These are phyloP conservation scores for Triticum timopheevii DNA, from an alignment of 176 grass and related monocot genomes.

Conservation along the genomic window DNA sequence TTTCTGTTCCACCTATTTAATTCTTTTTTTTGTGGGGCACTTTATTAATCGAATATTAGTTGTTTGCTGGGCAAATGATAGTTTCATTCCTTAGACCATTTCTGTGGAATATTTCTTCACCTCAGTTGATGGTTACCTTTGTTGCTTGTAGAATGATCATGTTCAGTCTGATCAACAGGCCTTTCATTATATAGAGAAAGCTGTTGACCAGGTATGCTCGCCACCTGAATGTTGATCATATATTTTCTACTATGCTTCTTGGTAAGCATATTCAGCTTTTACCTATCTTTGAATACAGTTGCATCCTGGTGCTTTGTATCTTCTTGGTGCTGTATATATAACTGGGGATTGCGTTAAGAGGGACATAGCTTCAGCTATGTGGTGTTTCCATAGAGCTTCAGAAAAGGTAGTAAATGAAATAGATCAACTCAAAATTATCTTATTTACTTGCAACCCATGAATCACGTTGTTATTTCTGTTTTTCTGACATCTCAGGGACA, in stretches of 20 bases:
- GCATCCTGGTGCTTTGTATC: constrained; percentile 92
- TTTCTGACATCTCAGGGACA: constrained; percentile 59
- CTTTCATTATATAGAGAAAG: constrained; percentile 93
- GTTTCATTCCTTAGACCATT: neutral
- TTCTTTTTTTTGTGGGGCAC: neutral
- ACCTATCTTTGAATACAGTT: constrained; percentile 52
- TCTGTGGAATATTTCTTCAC: neutral
- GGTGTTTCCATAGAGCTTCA: constrained; percentile 96
- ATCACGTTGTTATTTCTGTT: constrained; percentile 12
- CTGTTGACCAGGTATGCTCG: constrained; percentile 78
- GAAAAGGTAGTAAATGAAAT: constrained; percentile 58
- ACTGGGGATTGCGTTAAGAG: constrained; percentile 89
- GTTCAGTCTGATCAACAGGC: constrained; percentile 89
- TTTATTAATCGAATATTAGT: constrained; percentile 4
- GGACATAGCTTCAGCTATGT: constrained; percentile 83
- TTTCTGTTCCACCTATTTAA: neutral
- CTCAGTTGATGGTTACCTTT: constrained; percentile 19
- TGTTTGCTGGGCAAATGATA: neutral
- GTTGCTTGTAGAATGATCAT: constrained; percentile 65
- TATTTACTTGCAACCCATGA: constrained; percentile 2
- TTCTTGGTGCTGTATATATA: constrained; percentile 92
- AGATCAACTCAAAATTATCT: neutral
- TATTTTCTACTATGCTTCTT: constrained; percentile 19
- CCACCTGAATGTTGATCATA: neutral
- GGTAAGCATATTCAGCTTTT: neutral